A percentile compares a stretch with the other conserved stretches of the same genome.
These are phyloP conservation scores for Alternaria brassicicola DNA, from an alignment of 2,329 filamentous ascomycete species.

Conservation along the genomic window DNA sequence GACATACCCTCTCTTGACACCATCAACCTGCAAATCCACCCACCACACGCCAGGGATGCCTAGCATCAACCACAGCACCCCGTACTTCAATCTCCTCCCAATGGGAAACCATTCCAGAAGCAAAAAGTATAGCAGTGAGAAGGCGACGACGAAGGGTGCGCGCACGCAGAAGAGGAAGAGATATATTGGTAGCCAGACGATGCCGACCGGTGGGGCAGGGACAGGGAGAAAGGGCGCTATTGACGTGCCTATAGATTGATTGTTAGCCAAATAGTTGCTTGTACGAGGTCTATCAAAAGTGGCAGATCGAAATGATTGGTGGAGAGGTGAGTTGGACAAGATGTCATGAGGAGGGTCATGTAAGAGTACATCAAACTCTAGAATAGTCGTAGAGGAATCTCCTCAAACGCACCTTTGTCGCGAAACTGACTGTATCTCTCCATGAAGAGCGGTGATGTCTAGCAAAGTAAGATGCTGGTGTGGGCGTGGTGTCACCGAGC, in stretches of 20 bases:
- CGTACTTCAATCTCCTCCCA: constrained; percentile 73
- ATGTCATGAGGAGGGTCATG: neutral
- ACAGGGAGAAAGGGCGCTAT: constrained; percentile 95
- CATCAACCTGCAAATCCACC: constrained; percentile 97
- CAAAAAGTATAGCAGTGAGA: constrained; percentile 74
- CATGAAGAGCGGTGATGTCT: constrained; percentile 62
- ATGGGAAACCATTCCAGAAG: constrained; percentile 82
- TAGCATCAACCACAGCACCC: constrained; percentile 84
- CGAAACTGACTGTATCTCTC: constrained; percentile 95
- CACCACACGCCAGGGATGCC: constrained; percentile 94
- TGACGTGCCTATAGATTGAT: constrained; percentile 73
- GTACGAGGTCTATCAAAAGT: neutral
- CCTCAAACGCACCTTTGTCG: constrained; percentile 70
- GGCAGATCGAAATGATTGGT: too few species aligned
- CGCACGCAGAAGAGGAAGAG: constrained; percentile 79
- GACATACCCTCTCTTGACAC: constrained; percentile 82
- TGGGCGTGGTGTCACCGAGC: constrained; percentile 25
- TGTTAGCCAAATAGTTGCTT: constrained; percentile 17
- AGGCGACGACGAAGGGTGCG: constrained; percentile 75
- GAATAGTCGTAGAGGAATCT: neutral
- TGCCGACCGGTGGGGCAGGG: constrained; percentile 65
- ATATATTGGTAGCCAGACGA: constrained; percentile 68
- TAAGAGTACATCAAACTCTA: neutral
- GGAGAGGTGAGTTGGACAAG: neutral
- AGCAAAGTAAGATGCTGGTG: constrained; percentile 1